Evolutionary conservation across 331 rosid species (phyloP).

Genomic region (Acacia concinna): DNA sequence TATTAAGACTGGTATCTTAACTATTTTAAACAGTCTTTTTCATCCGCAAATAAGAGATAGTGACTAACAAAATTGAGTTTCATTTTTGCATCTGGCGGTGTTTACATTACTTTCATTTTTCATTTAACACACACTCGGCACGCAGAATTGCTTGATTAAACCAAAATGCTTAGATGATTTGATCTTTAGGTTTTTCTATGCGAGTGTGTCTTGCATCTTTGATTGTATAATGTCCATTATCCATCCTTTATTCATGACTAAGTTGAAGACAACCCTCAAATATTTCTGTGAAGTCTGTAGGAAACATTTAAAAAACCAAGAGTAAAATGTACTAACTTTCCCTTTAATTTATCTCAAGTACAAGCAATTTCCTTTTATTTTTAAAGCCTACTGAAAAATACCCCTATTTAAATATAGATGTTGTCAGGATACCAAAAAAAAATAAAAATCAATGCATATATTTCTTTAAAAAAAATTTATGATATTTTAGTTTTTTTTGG

Average conservation of each 20-base stretch:
- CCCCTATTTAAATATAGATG: no score
- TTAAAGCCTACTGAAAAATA: no score
- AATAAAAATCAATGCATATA: no score
- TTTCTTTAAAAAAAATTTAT: no score
- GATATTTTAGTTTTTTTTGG: no score
- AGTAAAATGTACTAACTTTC: no score
- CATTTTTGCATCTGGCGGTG: slow-evolving; percentile 18
- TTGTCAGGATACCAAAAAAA: no score
- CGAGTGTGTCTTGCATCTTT: background rate
- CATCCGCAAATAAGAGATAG: slow-evolving; percentile 21
- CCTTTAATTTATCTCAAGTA: no score
- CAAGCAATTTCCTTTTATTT: no score
- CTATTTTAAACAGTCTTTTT: slow-evolving; percentile 23
- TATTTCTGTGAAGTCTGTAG: slow-evolving; percentile 20
- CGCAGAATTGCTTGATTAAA: slow-evolving; percentile 12
- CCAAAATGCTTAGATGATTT: background rate
- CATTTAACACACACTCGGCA: slow-evolving; percentile 14
- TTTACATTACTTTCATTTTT: slow-evolving; percentile 21
- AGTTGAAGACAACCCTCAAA: slow-evolving; percentile 13
- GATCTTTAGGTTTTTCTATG: background rate
- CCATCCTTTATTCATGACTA: slow-evolving; percentile 1
- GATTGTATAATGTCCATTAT: background rate
- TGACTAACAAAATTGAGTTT: slow-evolving; percentile 4
- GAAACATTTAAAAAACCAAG: background rate
- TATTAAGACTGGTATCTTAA: slow-evolving; percentile 77